A percentile compares a stretch with the other conserved stretches of the same genome.
phyloP scores from a whole-genome alignment of 345 rosid species.

The Physaria fendleri region DNA sequence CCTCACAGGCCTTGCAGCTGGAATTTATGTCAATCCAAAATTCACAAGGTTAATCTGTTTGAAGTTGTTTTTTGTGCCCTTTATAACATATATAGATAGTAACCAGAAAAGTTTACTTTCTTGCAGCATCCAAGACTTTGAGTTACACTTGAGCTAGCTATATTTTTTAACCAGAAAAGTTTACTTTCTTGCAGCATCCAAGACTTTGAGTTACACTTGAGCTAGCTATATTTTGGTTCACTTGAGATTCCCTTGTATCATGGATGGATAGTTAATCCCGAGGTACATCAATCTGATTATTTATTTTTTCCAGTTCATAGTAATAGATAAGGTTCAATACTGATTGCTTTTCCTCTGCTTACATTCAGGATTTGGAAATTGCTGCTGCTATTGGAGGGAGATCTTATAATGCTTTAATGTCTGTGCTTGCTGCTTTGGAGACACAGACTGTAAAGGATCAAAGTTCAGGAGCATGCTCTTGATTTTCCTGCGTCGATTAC shows the following conservation, averaged over 20 bases:
- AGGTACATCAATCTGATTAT: slow-evolving; percentile 28
- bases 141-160: slow-evolving; percentile 72
- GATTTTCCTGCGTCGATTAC: slow-evolving; percentile 79
- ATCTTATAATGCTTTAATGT: slow-evolving; percentile 66
- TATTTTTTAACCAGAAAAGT: slow-evolving; percentile 37
- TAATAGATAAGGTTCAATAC: background rate
- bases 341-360: slow-evolving; percentile 7
- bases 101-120: slow-evolving; percentile 3
- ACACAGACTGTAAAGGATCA: slow-evolving; percentile 35
- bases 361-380: slow-evolving; percentile 59
- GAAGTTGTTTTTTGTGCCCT: no score
- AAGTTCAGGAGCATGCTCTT: slow-evolving; percentile 44
- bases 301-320: background rate
- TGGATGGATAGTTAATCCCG: slow-evolving; percentile 90
- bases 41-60: slow-evolving; percentile 55
- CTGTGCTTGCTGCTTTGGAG: slow-evolving; percentile 69
- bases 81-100: no score
- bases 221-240: slow-evolving; percentile 72
- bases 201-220: slow-evolving; percentile 81
- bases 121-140: slow-evolving; percentile 83
- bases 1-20: slow-evolving; percentile 64
- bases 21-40: slow-evolving; percentile 74
- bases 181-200: slow-evolving; percentile 50
- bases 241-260: slow-evolving; percentile 78
- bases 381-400: slow-evolving; percentile 66